Percentiles rank a stretch among this genome's conserved stretches.
Conservation (phyloP, 2,329 filamentous ascomycete genomes). For the Colletotrichum sp. region DNA sequence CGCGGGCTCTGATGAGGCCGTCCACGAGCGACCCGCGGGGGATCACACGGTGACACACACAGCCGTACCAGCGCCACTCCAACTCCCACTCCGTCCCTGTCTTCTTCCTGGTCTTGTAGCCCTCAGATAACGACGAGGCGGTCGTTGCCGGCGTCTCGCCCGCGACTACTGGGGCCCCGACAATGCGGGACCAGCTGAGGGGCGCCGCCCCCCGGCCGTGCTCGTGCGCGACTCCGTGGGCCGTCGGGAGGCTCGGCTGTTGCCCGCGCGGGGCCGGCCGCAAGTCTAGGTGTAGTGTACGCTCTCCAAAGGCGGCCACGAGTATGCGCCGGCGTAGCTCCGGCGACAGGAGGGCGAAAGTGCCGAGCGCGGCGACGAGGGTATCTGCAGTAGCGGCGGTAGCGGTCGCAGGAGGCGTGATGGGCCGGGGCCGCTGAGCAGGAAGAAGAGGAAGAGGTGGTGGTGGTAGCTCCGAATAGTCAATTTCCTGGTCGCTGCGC, state of each 20-base stretch:
- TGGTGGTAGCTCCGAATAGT: neutral
- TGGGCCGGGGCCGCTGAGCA: neutral
- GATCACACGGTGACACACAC: slow-evolving; percentile 28
- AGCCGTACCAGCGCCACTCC: slow-evolving; percentile 29
- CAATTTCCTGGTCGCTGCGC: neutral
- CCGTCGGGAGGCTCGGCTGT: neutral
- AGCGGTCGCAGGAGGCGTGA: neutral
- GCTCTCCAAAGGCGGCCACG: slow-evolving; percentile 26
- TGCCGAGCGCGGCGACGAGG: neutral
- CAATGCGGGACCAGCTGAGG: neutral
- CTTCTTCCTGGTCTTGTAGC: neutral
- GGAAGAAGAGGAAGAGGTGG: neutral
- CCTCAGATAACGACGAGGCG: neutral
- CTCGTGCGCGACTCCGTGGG: neutral
- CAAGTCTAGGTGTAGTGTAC: slow-evolving; percentile 29
- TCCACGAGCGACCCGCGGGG: neutral
- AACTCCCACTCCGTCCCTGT: neutral
- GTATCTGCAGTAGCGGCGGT: neutral
- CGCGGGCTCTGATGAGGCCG: neutral
- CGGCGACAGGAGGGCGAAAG: slow-evolving; percentile 29
- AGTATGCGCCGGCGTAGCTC: slow-evolving; percentile 38
- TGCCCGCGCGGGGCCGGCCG: neutral
- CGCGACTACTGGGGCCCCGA: rapidly evolving
- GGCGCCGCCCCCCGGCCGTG: neutral
- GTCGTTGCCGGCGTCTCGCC: neutral